phyloP scores from a whole-genome alignment of 345 rosid species.

The Hibiscus mutabilis region DNA sequence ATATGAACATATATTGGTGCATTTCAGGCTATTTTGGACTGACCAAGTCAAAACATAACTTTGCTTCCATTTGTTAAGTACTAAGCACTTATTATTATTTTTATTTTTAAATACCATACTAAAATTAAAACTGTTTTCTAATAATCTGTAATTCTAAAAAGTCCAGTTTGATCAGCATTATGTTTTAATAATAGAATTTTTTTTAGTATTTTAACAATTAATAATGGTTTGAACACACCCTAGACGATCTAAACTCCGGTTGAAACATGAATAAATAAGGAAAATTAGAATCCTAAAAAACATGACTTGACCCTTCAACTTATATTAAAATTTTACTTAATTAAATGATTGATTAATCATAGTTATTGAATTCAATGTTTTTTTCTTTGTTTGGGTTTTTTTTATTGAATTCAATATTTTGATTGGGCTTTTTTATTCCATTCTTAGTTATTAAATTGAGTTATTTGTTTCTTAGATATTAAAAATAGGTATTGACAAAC shows the following conservation, averaged over 20 bases:
- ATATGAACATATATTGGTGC: not conserved
- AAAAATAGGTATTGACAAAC: not conserved
- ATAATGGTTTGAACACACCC: too few relatives aligned
- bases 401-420: not conserved
- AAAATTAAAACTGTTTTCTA: not conserved
- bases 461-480: not conserved
- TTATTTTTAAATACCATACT: not conserved
- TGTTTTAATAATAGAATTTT: too few relatives aligned
- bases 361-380: not conserved
- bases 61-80: not conserved
- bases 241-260: too few relatives aligned
- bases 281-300: too few relatives aligned
- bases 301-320: too few relatives aligned
- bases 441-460: not conserved
- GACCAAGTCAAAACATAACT: constrained; percentile 22
- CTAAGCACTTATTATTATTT: not conserved
- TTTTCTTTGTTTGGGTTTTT: not conserved
- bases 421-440: not conserved
- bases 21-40: constrained; percentile 4
- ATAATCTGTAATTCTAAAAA: too few relatives aligned
- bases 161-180: too few relatives aligned
- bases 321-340: too few relatives aligned
- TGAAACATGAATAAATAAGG: too few relatives aligned
- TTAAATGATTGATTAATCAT: not conserved
- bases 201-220: too few relatives aligned